Conservation (phyloP, 2,329 filamentous ascomycete species). For the Hypoxylon sp. region DNA sequence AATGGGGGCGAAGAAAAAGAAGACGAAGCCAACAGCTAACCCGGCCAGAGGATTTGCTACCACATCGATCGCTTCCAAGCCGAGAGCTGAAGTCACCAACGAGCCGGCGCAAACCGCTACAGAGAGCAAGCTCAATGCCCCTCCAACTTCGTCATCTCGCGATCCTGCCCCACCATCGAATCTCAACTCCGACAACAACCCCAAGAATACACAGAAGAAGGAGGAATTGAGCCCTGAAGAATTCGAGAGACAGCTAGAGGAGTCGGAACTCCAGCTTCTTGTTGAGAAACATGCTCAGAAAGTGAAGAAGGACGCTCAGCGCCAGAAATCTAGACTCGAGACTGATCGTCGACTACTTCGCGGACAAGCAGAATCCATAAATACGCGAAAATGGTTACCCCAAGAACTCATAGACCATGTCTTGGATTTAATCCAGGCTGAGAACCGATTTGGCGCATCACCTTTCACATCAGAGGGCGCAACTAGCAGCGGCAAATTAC, state of each 20-base stretch:
- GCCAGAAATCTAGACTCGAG: conserved; percentile 83
- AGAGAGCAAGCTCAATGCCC: conserved; percentile 49
- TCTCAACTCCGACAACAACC: conserved; percentile 35
- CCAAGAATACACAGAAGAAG: conserved; percentile 47
- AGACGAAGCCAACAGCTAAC: conserved; percentile 91
- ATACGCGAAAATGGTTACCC: conserved; percentile 83
- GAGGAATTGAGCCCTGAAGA: conserved; percentile 84
- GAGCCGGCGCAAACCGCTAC: conserved; percentile 50
- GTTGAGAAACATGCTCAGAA: conserved; percentile 88
- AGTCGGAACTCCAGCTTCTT: conserved; percentile 88
- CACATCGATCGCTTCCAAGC: conserved; percentile 89
- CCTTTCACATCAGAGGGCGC: conserved; percentile 63
- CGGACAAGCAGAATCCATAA: conserved; percentile 80
- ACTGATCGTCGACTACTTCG: conserved; percentile 89
- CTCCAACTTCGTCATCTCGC: conserved; percentile 51
- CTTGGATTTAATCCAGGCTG: conserved; percentile 78
- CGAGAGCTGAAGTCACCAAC: conserved; percentile 70
- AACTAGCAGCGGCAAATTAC: conserved; percentile 62
- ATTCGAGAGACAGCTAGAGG: conserved; percentile 89
- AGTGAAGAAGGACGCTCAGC: conserved; percentile 81
- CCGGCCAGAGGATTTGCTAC: conserved; percentile 94
- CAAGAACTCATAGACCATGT: conserved; percentile 84
- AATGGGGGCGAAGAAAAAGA: conserved; percentile 84
- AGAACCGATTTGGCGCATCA: conserved; percentile 71
- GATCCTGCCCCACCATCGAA: conserved; percentile 46